Evolutionary conservation across 2,329 filamentous ascomycete genomes (phyloP).

Genomic region (Fusarium mangiferae): DNA sequence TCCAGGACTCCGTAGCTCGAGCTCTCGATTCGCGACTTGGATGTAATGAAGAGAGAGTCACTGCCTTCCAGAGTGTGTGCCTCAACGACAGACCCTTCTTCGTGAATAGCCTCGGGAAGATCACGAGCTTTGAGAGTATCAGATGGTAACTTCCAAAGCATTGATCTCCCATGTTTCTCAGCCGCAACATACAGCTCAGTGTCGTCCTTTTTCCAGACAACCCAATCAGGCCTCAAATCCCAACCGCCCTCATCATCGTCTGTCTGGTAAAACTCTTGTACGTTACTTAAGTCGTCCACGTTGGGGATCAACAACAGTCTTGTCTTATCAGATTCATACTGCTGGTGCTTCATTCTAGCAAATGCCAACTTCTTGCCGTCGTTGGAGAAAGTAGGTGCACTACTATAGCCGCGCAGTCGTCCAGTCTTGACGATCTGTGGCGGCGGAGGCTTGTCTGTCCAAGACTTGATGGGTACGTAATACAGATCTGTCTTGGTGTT

Average conservation of each 20-base stretch:
- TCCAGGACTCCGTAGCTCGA: conserved; percentile 73
- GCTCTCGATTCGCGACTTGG: conserved; percentile 77
- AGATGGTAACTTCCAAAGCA: conserved; percentile 71
- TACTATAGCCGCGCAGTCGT: conserved; percentile 71
- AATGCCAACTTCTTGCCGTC: conserved; percentile 79
- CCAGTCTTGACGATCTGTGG: conserved; percentile 65
- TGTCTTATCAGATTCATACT: conserved; percentile 82
- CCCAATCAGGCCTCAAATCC: conserved; percentile 67
- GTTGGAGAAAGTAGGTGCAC: conserved; percentile 77
- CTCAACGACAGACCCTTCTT: conserved; percentile 64
- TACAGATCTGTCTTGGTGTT: conserved; percentile 88
- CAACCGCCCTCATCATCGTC: conserved; percentile 71
- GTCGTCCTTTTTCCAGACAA: conserved; percentile 68
- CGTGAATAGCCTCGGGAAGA: conserved; percentile 61
- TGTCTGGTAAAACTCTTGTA: conserved; percentile 71
- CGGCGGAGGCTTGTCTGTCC: conserved; percentile 62
- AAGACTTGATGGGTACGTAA: conserved; percentile 72
- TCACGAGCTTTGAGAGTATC: conserved; percentile 60
- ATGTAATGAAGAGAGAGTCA: conserved; percentile 69
- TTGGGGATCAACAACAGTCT: conserved; percentile 73
- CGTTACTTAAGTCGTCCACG: conserved; percentile 64
- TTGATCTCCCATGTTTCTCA: conserved; percentile 72
- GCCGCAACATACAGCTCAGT: conserved; percentile 76
- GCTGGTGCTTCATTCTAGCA: conserved; percentile 77
- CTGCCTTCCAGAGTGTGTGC: conserved; percentile 62